Evolutionary conservation across 805 yeast species (phyloP), one percentile per base, ranked within the genome.

Genomic region (Pichia kluyveri): DNA sequence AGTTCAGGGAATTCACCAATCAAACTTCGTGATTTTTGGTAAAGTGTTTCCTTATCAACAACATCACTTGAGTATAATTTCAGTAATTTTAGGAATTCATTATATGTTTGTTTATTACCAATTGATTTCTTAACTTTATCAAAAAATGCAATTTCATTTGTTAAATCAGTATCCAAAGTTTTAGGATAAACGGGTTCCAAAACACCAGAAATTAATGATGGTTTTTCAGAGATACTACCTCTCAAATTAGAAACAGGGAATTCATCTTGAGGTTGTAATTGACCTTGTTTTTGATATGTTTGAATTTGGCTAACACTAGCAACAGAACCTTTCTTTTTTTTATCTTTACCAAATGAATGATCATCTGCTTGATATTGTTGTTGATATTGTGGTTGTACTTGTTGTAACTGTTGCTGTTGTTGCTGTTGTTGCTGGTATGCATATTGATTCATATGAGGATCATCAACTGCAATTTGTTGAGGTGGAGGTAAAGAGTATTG

Each of bases 61-160:
- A 93, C 80, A 58, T 89, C 96, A 62, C 90, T 96, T 3, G 96
- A 84, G 60, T 80, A 93, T 57, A 93, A 70, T 57, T 91, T 88
- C 55, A 93, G 69, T 49, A 91, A 73, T 64, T 95, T 95, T 63
- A 93, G 72, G 63, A 93, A 93, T 69, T 93, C 99, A 56, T 85
- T 85, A 66, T 93, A 93, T 12, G 88, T 78, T 63, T 85, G 95
- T 62, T 88, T 90, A 63, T 86, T 88, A 19, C 89, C 89, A 58
- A 93, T 81, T 8, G 82, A 82, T 61, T 85, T 86, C 69, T 91
- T 91, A 34, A 87, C 96, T 60, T 83, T 84, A 63, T 93, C 98
- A 60, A 93, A 93, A 62, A 93, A 93, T 8, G 82, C 75, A 38
- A 93, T 79, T 65, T 93, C 99, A 59, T 89, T 96, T 52, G 81